Percentiles rank a stretch among this genome's conserved stretches.
phyloP scores from a whole-genome alignment of 208 protist species.

The Phytomonas francai region DNA sequence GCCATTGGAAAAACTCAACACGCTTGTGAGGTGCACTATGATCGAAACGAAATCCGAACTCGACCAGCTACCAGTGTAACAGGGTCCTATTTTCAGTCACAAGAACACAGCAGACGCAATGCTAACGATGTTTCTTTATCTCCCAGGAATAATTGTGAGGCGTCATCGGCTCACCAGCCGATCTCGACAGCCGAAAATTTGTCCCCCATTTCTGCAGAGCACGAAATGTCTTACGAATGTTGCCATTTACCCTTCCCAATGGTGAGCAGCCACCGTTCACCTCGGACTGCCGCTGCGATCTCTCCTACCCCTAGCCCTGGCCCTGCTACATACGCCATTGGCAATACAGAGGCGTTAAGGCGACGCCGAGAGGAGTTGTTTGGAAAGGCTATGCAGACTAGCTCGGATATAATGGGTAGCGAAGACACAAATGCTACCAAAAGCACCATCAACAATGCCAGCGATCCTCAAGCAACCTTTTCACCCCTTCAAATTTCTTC shows the following conservation, averaged over 20 bases:
- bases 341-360: constrained; percentile 39
- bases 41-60: constrained; percentile 1
- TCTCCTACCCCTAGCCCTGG: constrained; percentile 14
- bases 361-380: constrained; percentile 56
- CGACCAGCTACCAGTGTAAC: neutral
- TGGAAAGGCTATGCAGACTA: constrained; percentile 2
- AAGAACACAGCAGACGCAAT: neutral
- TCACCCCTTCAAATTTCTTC: neutral
- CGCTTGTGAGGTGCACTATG: constrained; percentile 21
- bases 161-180: neutral
- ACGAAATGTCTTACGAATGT: neutral
- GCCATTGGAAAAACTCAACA: constrained; percentile 15
- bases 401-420: neutral
- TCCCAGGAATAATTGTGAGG: neutral
- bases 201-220: neutral
- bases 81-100: neutral
- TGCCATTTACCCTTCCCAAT: neutral
- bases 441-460: neutral
- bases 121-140: neutral
- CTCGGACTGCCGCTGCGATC: neutral
- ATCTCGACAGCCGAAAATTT: neutral
- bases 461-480: neutral
- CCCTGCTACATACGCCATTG: constrained; percentile 25
- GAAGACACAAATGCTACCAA: neutral
- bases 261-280: neutral